Evolutionary conservation across 2,329 filamentous ascomycete genomes (phyloP), one percentile per base, ranked within the genome.

Genomic region (Diplocarpon rosae): DNA sequence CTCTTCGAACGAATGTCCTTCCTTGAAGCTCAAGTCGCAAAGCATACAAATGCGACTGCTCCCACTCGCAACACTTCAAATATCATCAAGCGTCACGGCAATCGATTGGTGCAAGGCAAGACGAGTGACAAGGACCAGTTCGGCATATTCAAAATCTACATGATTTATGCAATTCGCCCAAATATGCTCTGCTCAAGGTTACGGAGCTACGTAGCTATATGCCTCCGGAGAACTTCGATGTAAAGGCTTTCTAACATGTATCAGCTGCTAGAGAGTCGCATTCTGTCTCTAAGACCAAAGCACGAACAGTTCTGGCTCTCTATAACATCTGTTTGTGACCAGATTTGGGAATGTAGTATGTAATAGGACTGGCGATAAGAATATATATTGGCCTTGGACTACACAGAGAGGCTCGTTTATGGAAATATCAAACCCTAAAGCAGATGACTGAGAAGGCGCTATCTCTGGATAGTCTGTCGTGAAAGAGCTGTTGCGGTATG

Each of bases 391-490:
- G 73, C 45, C 61, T 74, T 2, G 71, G 70, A 5, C 60, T 73
- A 24, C 71, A 74, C 47, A 62, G 68, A 37, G 69, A 66, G 44
- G 66, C 67, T 33, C 66, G 69, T 45, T 45, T 68, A 71, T 47
- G 56, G 55, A 24, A 62, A 62, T 39, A 52, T 68, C 27, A 60
- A 67, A 37, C 62, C 61, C 16, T 67, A 66, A 37, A 64, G 65
- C 16, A 61, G 64, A 3, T 67, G 72, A 41, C 63, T 69, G 53
- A 63, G 68, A 13, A 62, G 70, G 9, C 63, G 69, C 7, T 58
- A 73, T 0, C 73, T 74, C 50, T 74, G 70, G 70, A 69, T 67
- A 2, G 66, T 72, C 0, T 73, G 72, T 49, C 58, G 73, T 0
- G 69, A 74, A 39, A 56, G 69, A 28, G 68, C 67, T 0, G 68